Evolutionary conservation across 2,329 filamentous ascomycete species (phyloP), one percentile per base, ranked within the genome.

Genomic region (Rhynchosporium secalis): DNA sequence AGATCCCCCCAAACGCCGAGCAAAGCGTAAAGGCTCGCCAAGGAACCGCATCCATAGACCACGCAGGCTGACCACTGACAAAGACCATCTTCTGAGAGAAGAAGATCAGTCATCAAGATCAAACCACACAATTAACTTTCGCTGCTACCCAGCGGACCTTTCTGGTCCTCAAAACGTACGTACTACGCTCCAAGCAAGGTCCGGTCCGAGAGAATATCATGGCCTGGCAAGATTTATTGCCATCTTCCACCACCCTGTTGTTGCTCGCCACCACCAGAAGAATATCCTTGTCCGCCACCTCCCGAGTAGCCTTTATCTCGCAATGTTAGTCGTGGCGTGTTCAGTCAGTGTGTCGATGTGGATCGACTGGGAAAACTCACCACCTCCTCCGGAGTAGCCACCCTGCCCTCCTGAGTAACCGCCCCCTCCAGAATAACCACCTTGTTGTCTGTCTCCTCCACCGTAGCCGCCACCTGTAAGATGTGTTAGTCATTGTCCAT

Each of bases 391-490:
- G 45, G 68, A 68, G 47, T 67, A 68, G 20, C 74, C 74, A 65
- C 80, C 78, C 61, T 78, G 76, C n/a, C 73, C 70, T 59, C 68
- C 69, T 33, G 60, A 57, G 43, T 69, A 69, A 29, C 69, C 69
- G 49, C 66, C 75, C 70, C 60, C 58, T 26, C 74, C 75, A 55
- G 66, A 78, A 75, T 58, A 78, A 65, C 62, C 78, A 75, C 59
- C 59, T 47, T 62, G 40, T 91, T 92, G 65, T 92, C 93, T 40
- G 28, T 56, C 78, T 43, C 75, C 75, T 58, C 76, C 75, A 71
- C 74, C 77, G 62, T 78, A 77, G 61, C 60, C 60, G 49, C 58
- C 61, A 40, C 58, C 58, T 61, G 36, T 10, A 33, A 41, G 13
- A 5, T 29, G 3, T 77, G 76, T 58, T 83, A 81, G 58, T 80